phyloP scores from a whole-genome alignment of 2,329 filamentous ascomycete species.

The Fusarium mexicanum region DNA sequence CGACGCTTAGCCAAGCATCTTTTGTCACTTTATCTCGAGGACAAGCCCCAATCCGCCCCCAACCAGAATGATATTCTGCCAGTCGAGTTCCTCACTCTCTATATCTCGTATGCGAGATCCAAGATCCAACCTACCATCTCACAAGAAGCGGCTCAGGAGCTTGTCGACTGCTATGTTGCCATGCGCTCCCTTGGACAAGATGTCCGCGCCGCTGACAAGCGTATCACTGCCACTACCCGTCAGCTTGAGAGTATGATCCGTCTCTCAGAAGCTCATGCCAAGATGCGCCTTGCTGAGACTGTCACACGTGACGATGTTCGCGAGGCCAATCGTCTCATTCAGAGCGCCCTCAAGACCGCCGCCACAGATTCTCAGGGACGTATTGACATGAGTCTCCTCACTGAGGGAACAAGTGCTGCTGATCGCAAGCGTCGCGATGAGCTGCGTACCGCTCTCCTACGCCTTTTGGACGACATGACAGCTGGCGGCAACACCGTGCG shows the following conservation, averaged over 20 bases:
- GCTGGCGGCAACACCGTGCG: constrained; percentile 73
- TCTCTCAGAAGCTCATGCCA: constrained; percentile 93
- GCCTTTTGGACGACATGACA: constrained; percentile 82
- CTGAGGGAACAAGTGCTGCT: constrained; percentile 90
- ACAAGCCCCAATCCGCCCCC: constrained; percentile 85
- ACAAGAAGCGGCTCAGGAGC: constrained; percentile 80
- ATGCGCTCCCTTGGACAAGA: constrained; percentile 95
- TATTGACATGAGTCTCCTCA: constrained; percentile 96
- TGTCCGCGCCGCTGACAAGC: constrained; percentile 87
- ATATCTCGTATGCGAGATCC: constrained; percentile 94
- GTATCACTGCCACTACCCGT: constrained; percentile 96
- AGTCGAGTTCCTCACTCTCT: constrained; percentile 93
- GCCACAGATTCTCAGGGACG: constrained; percentile 94
- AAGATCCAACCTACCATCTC: constrained; percentile 86
- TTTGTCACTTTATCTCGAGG: constrained; percentile 95
- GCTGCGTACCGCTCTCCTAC: constrained; percentile 81
- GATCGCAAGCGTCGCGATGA: constrained; percentile 86
- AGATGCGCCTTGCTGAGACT: constrained; percentile 85
- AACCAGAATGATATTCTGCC: constrained; percentile 82
- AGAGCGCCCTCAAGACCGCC: constrained; percentile 92
- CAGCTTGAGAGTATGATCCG: constrained; percentile 99
- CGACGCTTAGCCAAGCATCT: constrained; percentile 90
- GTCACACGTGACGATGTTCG: constrained; percentile 86
- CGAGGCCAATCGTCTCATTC: constrained; percentile 93
- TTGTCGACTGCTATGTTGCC: constrained; percentile 87